phyloP scores from a whole-genome alignment of 257 asterid genomes.

The Henckelia pumila region DNA sequence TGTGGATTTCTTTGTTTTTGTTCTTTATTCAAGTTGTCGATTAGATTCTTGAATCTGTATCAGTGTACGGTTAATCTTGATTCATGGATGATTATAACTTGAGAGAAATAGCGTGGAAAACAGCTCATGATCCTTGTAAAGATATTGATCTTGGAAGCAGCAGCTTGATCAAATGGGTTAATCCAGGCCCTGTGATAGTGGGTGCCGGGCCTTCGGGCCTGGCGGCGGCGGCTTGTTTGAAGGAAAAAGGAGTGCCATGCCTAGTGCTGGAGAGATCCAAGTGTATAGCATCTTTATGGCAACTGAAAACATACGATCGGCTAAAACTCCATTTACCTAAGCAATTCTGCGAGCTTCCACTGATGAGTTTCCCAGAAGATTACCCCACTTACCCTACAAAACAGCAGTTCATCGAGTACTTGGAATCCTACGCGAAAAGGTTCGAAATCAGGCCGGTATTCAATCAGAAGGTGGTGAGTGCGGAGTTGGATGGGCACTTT shows the following conservation, averaged over 20 bases:
- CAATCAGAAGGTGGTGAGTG: conserved; percentile 41
- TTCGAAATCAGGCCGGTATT: conserved; percentile 65
- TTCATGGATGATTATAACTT: conserved; percentile 35
- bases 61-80: neutral
- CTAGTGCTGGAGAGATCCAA: conserved; percentile 62
- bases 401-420: conserved; percentile 58
- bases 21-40: neutral
- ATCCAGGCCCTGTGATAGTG: conserved; percentile 69
- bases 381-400: conserved; percentile 78
- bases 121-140: conserved; percentile 48
- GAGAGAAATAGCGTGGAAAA: conserved; percentile 57
- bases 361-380: conserved; percentile 63
- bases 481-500: conserved; percentile 57
- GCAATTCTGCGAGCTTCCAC: conserved; percentile 75
- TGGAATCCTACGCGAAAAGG: conserved; percentile 51
- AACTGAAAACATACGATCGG: conserved; percentile 75
- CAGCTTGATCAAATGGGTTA: conserved; percentile 27
- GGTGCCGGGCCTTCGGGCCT: conserved; percentile 91
- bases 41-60: neutral
- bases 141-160: neutral
- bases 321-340: conserved; percentile 78
- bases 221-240: conserved; percentile 76
- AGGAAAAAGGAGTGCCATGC: conserved; percentile 50
- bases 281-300: conserved; percentile 88
- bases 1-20: neutral